A percentile compares a stretch with the other conserved stretches of the same genome.
phyloP scores from a whole-genome alignment of 441 rosid genomes.

The Populus hybrid region DNA sequence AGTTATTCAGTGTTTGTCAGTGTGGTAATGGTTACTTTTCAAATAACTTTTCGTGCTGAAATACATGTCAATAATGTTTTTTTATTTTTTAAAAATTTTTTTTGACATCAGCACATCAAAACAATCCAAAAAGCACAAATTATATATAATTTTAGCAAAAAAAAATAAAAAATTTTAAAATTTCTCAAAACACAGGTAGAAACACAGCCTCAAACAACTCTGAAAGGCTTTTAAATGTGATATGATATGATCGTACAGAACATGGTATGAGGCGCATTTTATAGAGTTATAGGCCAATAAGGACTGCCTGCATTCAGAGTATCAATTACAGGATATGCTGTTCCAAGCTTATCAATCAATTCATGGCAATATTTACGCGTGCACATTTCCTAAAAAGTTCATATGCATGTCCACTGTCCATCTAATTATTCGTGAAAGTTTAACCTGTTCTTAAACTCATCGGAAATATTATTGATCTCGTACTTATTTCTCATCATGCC shows the following conservation, averaged over 20 bases:
- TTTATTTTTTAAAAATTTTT: too few relatives aligned
- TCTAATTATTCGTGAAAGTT: neutral
- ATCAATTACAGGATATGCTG: constrained; percentile 22
- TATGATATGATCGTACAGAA: too few relatives aligned
- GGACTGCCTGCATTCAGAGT: constrained; percentile 11
- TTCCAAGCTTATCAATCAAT: neutral
- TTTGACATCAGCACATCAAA: too few relatives aligned
- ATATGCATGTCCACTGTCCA: constrained; percentile 4
- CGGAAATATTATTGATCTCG: neutral
- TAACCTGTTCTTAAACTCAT: constrained; percentile 6
- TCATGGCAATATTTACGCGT: constrained; percentile 7
- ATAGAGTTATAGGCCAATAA: constrained; percentile 16
- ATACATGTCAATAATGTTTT: too few relatives aligned
- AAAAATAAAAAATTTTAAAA: too few relatives aligned
- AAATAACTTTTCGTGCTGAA: too few relatives aligned
- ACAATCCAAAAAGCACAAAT: too few relatives aligned
- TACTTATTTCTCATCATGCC: neutral
- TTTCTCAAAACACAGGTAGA: too few relatives aligned
- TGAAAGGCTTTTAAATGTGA: neutral
- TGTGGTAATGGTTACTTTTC: too few relatives aligned
- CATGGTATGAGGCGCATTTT: constrained; percentile 2
- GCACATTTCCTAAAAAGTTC: constrained; percentile 5
- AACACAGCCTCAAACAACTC: too few relatives aligned
- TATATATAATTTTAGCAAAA: too few relatives aligned
- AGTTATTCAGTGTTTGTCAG: too few relatives aligned